These are phyloP conservation scores for Paraconiothyrium sp. DNA, from an alignment of 2,329 filamentous ascomycete genomes.

Conservation along the genomic window DNA sequence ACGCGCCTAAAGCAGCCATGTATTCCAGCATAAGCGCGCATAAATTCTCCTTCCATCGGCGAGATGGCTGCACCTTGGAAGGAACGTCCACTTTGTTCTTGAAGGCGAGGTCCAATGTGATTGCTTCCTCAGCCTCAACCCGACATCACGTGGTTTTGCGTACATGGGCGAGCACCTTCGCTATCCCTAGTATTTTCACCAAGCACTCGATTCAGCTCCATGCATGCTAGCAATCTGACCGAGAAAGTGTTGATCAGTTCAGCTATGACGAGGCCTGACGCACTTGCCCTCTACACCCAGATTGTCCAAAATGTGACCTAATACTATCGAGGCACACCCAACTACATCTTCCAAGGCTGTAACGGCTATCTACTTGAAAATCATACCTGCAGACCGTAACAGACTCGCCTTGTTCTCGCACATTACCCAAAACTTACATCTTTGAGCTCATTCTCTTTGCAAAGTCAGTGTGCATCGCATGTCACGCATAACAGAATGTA, in stretches of 20 bases:
- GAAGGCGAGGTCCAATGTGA: not conserved
- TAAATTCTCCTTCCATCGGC: slow-evolving; percentile 1
- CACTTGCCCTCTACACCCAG: not conserved
- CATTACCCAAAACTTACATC: not conserved
- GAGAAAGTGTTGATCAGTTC: not conserved
- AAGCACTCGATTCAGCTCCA: not conserved
- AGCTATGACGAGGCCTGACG: slow-evolving; percentile 1
- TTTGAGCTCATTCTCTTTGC: not conserved
- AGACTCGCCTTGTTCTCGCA: not conserved
- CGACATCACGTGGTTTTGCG: not conserved
- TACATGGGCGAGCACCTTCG: not conserved
- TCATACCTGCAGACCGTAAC: not conserved
- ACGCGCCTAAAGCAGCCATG: slow-evolving; percentile 8
- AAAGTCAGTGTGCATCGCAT: not conserved
- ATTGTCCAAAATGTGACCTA: not conserved
- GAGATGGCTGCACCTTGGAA: not conserved
- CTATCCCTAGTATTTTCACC: not conserved
- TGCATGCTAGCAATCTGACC: not conserved
- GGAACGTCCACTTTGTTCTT: not conserved
- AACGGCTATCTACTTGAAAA: not conserved
- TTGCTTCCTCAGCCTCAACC: not conserved
- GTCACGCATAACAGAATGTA: not conserved
- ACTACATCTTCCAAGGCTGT: not conserved
- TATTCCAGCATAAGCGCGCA: slow-evolving; percentile 8
- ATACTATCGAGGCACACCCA: not conserved